Base-by-base conservation (phyloP, 176 grass and related monocot species). In the Rhipidocladum racemiflorum region DNA sequence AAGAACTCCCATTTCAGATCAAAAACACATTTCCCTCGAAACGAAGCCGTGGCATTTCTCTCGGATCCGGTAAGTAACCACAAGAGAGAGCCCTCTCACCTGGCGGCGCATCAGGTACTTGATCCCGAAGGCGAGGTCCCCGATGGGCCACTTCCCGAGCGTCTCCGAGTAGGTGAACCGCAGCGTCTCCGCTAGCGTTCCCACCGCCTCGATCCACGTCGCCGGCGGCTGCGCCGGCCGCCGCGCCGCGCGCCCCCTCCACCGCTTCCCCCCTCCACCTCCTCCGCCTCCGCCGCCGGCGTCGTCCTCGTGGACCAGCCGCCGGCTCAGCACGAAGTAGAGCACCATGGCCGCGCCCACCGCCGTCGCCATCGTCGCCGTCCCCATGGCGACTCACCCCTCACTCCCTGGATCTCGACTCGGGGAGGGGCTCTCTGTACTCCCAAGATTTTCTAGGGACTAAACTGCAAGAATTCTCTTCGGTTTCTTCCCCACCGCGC, bases 81-180 rank as follows among this genome's bases (percentile, higher is more conserved):
- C 45, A 46, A 46, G 14, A 14, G 65, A 65, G 8, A 4, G 36
- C 9, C 27, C 51, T n/a, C 32, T 84, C 53, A 95, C 96, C 92
- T 98, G 96, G 39, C 89, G 88, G 76, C 92, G 88, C 88, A 98
- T 98, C 48, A 98, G 85, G 82, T 98, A 98, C 63, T 95, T 98
- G 76, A 98, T 98, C 61, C 96, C 96, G 74, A 98, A 98, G 29
- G 96, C 92, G 49, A 98, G 85, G 85, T 98, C 96, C 20, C 90
- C 92, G 77, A 98, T 95, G 39, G 96, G 96, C 96, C 96, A 98
- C 87, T 98, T 98, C 55, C 92, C 96, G 20, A 98, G 88, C 70
- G 96, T 98, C 83, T 98, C 96, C 32, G 85, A 85, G 74, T 98
- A 98, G 49, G 96, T 98, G 65, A 98, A 98, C 32, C 96, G 89